Evolutionary conservation across 2,329 filamentous ascomycete species (phyloP).

Genomic region (Fusarium sp.): DNA sequence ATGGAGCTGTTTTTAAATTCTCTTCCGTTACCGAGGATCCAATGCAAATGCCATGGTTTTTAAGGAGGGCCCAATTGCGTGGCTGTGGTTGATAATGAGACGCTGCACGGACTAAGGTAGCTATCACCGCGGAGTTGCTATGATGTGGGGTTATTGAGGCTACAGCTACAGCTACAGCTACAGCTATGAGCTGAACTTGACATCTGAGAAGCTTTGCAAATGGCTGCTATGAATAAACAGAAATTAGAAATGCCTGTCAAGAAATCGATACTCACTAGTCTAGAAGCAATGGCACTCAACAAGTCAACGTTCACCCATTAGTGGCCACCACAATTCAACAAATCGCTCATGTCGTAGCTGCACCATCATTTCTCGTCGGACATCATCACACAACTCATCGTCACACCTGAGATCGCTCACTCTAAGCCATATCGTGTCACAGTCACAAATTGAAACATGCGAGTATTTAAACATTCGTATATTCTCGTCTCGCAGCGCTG

Average conservation of each 20-base stretch:
- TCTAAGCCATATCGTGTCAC: background rate
- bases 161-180: background rate
- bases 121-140: background rate
- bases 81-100: constrained; percentile 7
- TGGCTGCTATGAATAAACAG: background rate
- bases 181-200: background rate
- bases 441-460: background rate
- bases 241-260: background rate
- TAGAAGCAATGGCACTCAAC: background rate
- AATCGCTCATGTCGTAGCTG: background rate
- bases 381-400: background rate
- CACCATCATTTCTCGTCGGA: background rate
- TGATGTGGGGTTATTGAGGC: background rate
- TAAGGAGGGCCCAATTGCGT: constrained; percentile 10
- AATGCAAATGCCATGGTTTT: constrained; percentile 5
- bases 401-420: background rate
- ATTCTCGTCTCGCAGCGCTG: constrained; percentile 50
- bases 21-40: constrained; percentile 15
- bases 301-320: background rate
- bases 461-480: constrained; percentile 48
- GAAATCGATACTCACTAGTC: background rate
- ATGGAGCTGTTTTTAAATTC: background rate
- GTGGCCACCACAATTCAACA: background rate
- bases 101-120: background rate
- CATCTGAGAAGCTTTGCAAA: background rate